Evolutionary conservation across 2,329 filamentous ascomycete genomes (phyloP).

Genomic region (Rhynchosporium agropyri): DNA sequence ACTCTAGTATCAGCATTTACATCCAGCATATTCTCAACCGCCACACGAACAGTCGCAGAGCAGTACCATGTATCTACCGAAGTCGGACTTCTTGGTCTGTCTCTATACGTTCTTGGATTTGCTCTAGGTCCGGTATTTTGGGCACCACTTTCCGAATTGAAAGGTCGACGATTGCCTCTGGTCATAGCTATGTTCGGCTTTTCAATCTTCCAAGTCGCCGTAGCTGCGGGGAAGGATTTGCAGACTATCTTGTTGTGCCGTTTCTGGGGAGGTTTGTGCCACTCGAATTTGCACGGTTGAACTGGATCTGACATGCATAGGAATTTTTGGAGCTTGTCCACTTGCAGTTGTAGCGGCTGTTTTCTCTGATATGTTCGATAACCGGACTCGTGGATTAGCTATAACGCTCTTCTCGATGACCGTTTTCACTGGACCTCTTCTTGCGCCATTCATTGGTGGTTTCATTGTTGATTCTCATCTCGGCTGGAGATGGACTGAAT

Average conservation of each 20-base stretch:
- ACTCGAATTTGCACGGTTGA: not conserved
- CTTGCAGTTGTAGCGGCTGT: slow-evolving; percentile 71
- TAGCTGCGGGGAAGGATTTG: slow-evolving; percentile 67
- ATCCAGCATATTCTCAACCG: slow-evolving; percentile 74
- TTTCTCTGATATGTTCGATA: slow-evolving; percentile 73
- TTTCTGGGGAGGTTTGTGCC: slow-evolving; percentile 68
- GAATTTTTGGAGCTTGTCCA: slow-evolving; percentile 68
- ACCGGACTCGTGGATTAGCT: slow-evolving; percentile 60
- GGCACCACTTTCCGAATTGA: slow-evolving; percentile 73
- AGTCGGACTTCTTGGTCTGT: slow-evolving; percentile 66
- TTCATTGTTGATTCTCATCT: slow-evolving; percentile 64
- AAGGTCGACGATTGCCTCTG: slow-evolving; percentile 65
- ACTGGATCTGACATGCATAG: slow-evolving; percentile 26
- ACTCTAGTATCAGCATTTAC: slow-evolving; percentile 73
- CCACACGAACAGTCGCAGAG: slow-evolving; percentile 57
- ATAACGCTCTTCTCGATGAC: slow-evolving; percentile 62
- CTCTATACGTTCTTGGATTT: slow-evolving; percentile 72
- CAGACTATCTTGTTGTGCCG: slow-evolving; percentile 71
- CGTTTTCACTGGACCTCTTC: slow-evolving; percentile 67
- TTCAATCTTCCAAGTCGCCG: slow-evolving; percentile 66
- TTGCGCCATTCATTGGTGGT: slow-evolving; percentile 70
- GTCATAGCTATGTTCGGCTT: slow-evolving; percentile 68
- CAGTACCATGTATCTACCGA: slow-evolving; percentile 64
- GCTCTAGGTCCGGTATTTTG: slow-evolving; percentile 72
- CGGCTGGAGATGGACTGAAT: slow-evolving; percentile 76